Evolutionary conservation across 2,329 filamentous ascomycete species (phyloP).

Genomic region (Xylariaceae sp.): DNA sequence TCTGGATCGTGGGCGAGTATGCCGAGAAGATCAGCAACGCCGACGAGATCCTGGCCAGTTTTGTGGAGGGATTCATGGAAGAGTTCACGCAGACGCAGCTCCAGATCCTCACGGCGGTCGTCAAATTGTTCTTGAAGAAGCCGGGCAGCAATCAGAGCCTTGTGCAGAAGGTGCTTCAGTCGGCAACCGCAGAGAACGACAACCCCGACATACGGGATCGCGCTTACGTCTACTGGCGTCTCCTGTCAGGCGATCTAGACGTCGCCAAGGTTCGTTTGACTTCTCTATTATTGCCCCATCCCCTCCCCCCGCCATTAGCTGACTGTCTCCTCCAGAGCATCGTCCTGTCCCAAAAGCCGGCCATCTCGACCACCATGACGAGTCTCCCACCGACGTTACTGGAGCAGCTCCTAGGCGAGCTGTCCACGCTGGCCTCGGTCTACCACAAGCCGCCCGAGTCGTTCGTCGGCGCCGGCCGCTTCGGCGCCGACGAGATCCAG

Average conservation of each 20-base stretch:
- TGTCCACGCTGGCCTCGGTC: constrained; percentile 91
- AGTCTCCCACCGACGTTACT: constrained; percentile 76
- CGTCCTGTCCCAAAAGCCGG: constrained; percentile 86
- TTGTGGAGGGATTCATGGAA: constrained; percentile 90
- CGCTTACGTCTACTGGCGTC: constrained; percentile 96
- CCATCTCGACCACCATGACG: constrained; percentile 89
- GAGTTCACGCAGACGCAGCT: constrained; percentile 99
- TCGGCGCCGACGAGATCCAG: constrained; percentile 89
- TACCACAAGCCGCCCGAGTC: constrained; percentile 98
- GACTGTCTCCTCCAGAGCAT: constrained; percentile 53
- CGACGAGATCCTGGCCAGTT: constrained; percentile 84
- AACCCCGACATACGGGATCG: constrained; percentile 96
- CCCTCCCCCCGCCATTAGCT: constrained; percentile 10
- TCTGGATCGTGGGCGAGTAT: constrained; percentile 99
- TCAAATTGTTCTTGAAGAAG: constrained; percentile 96
- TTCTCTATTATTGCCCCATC: not conserved
- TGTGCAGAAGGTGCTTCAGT: constrained; percentile 89
- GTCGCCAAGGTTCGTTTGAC: constrained; percentile 64
- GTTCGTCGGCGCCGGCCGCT: constrained; percentile 94
- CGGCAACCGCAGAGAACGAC: constrained; percentile 88
- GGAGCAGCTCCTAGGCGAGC: constrained; percentile 81
- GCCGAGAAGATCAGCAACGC: constrained; percentile 99
- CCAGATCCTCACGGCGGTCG: constrained; percentile 92
- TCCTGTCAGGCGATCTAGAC: constrained; percentile 85
- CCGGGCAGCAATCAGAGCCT: constrained; percentile 84